phyloP scores from a whole-genome alignment of 495 filamentous ascomycete genomes.

The Chaetomium cochliodes region DNA sequence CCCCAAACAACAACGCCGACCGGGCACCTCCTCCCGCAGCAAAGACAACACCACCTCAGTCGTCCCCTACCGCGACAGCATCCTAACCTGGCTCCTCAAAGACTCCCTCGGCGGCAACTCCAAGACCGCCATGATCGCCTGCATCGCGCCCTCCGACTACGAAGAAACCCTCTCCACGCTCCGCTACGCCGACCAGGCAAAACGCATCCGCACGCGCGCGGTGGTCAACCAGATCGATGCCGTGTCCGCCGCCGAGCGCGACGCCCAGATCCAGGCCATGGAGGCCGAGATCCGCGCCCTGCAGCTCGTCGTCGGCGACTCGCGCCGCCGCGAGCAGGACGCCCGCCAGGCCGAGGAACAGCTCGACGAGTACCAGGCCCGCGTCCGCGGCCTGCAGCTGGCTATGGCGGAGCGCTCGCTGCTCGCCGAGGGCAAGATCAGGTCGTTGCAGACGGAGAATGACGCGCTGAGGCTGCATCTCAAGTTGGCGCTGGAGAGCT shows the following conservation, averaged over 20 bases:
- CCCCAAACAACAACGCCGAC: conserved; percentile 48
- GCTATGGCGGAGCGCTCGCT: conserved; percentile 89
- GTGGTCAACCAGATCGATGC: conserved; percentile 84
- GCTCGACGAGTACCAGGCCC: conserved; percentile 87
- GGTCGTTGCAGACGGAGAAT: conserved; percentile 80
- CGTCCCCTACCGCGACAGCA: conserved; percentile 94
- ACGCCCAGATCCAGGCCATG: conserved; percentile 92
- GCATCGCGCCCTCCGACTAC: conserved; percentile 92
- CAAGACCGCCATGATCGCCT: conserved; percentile 99
- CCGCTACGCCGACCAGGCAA: conserved; percentile 96
- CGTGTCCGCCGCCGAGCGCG: conserved; percentile 80
- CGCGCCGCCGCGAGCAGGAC: conserved; percentile 49
- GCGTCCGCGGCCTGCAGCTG: conserved; percentile 80
- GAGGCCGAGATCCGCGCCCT: conserved; percentile 83
- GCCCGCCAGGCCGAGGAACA: conserved; percentile 61
- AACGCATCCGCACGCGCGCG: conserved; percentile 95
- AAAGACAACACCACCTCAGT: conserved; percentile 52
- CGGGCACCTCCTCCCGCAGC: conserved; percentile 28
- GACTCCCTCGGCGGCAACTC: conserved; percentile 92
- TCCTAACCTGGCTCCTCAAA: conserved; percentile 97
- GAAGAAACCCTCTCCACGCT: conserved; percentile 95
- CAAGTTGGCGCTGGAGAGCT: conserved; percentile 76
- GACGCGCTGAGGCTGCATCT: conserved; percentile 84
- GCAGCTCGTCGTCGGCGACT: conserved; percentile 69
- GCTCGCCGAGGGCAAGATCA: conserved; percentile 88